phyloP scores from a whole-genome alignment of 176 grass and related monocot species.

The Aegilops tauschii region DNA sequence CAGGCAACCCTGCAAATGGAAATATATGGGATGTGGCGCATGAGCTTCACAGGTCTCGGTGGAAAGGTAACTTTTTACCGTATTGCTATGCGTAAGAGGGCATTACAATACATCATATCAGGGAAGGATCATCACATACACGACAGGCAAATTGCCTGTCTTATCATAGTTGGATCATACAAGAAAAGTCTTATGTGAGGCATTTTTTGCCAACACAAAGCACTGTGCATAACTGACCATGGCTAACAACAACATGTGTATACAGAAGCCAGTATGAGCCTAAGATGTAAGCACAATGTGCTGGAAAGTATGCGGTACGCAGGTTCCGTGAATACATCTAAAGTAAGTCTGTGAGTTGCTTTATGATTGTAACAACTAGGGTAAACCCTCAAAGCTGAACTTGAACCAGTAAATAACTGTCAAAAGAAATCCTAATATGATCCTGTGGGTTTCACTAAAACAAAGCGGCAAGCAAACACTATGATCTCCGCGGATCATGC shows the following conservation, averaged over 20 bases:
- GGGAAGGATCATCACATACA: background rate
- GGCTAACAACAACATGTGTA: too few species aligned
- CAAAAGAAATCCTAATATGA: background rate
- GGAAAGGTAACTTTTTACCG: background rate
- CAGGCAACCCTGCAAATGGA: background rate
- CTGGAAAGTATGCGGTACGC: too few species aligned
- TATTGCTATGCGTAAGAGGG: background rate
- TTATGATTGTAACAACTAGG: background rate
- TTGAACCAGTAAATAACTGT: conserved; percentile 1
- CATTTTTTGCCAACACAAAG: too few species aligned
- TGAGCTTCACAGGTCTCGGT: background rate
- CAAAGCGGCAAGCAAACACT: background rate
- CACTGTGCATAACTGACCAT: too few species aligned
- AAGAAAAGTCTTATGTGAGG: too few species aligned
- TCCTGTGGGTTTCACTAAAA: background rate
- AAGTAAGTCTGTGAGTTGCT: too few species aligned
- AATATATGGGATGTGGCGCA: background rate
- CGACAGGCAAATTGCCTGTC: too few species aligned
- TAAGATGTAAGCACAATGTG: too few species aligned
- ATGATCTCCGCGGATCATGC: background rate
- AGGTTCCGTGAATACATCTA: too few species aligned
- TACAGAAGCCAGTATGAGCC: too few species aligned
- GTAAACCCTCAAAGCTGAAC: background rate
- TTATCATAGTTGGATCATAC: too few species aligned
- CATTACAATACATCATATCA: background rate